Evolutionary conservation across 2,329 filamentous ascomycete genomes (phyloP).

Genomic region (Ascochyta koolunga): DNA sequence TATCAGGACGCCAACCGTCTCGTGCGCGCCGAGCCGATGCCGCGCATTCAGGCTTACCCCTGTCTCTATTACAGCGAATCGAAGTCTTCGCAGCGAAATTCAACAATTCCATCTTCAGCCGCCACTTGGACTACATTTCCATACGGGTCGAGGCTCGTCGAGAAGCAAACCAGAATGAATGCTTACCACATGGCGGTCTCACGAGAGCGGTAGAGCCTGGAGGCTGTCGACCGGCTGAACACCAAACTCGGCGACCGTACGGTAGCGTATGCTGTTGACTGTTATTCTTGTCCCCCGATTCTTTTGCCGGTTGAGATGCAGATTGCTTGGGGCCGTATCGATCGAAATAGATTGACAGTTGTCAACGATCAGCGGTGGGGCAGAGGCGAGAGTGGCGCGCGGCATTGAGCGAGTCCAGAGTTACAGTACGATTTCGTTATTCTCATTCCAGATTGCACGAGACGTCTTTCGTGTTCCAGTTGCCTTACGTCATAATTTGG

Average conservation of each 20-base stretch:
- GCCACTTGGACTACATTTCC: slow-evolving; percentile 15
- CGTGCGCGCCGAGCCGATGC: slow-evolving; percentile 35
- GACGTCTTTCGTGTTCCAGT: too few relatives aligned
- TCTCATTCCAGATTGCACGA: too few relatives aligned
- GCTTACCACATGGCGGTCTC: not conserved
- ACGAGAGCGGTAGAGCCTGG: not conserved
- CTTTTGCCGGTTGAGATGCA: not conserved
- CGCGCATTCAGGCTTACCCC: slow-evolving; percentile 19
- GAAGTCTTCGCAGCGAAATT: slow-evolving; percentile 5
- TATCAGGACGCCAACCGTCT: slow-evolving; percentile 20
- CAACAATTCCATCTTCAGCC: slow-evolving; percentile 26
- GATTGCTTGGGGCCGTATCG: not conserved
- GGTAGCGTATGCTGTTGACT: not conserved
- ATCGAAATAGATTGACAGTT: slow-evolving; percentile 12
- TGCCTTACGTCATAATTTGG: too few relatives aligned
- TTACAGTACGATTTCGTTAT: too few relatives aligned
- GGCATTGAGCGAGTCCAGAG: not conserved
- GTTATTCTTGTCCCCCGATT: not conserved
- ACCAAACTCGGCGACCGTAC: slow-evolving; percentile 6
- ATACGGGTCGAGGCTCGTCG: slow-evolving; percentile 14
- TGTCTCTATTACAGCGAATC: slow-evolving; percentile 21
- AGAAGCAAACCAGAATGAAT: not conserved
- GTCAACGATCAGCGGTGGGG: slow-evolving; percentile 13
- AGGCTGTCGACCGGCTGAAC: not conserved
- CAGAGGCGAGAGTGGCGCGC: not conserved